Conservation (phyloP, 169 alveolate species). For the Eimeria maxima region DNA sequence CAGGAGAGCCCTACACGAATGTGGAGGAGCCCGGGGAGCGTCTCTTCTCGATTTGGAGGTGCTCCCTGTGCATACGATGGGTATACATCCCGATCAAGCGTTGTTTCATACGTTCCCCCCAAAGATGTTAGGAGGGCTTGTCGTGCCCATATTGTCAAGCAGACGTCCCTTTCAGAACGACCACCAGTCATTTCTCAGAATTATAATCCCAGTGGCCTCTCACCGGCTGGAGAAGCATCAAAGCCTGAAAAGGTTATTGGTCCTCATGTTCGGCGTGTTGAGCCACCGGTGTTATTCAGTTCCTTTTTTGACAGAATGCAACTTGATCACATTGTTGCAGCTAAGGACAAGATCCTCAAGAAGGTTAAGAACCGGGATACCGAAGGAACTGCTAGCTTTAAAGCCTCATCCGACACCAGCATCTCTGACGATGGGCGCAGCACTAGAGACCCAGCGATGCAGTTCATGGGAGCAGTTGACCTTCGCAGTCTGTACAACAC, state of each 20-base stretch:
- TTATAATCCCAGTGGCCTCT: not conserved
- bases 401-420: constrained; percentile 32
- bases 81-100: constrained; percentile 41
- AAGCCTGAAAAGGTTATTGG: constrained; percentile 12
- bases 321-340: constrained; percentile 65
- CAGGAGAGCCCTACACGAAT: constrained; percentile 32
- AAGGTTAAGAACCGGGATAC: constrained; percentile 13
- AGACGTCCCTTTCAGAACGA: constrained; percentile 28
- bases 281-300: constrained; percentile 62
- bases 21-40: constrained; percentile 23
- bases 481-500: constrained; percentile 65
- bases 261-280: constrained; percentile 54
- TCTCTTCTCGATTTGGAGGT: not conserved
- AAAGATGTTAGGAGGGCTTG: constrained; percentile 63
- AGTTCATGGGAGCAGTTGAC: constrained; percentile 66
- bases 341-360: constrained; percentile 61
- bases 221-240: not conserved
- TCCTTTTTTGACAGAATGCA: constrained; percentile 71
- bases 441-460: constrained; percentile 37
- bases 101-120: constrained; percentile 38
- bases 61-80: constrained; percentile 11
- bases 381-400: constrained; percentile 33
- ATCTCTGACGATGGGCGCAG: not conserved
- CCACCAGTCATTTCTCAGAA: constrained; percentile 56
- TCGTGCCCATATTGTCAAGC: constrained; percentile 60